Conservation (phyloP, 2,329 filamentous ascomycete genomes). For the Alternaria consortialis region DNA sequence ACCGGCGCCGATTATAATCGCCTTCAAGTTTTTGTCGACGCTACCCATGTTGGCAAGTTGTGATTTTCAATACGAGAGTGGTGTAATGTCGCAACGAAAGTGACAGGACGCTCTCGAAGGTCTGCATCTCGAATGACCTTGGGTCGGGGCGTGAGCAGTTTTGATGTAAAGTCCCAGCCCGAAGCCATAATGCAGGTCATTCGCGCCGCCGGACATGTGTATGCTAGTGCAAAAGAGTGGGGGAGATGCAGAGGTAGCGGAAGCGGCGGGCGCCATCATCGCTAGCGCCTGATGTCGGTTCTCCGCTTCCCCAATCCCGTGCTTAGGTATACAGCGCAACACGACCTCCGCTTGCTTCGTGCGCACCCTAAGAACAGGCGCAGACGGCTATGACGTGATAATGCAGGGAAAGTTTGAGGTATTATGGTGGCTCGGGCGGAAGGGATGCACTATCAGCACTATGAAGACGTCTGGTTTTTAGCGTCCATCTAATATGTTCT, state of each 20-base stretch:
- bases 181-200: background rate
- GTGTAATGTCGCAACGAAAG: background rate
- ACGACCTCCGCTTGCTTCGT: background rate
- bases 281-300: constrained; percentile 23
- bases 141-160: background rate
- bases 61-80: background rate
- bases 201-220: background rate
- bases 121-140: background rate
- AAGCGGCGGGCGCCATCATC: constrained; percentile 14
- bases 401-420: too few relatives aligned
- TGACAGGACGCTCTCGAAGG: background rate
- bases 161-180: background rate
- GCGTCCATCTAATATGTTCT: too few relatives aligned
- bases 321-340: background rate
- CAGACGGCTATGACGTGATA: too few relatives aligned
- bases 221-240: background rate
- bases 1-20: constrained; percentile 41
- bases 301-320: constrained; percentile 25
- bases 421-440: too few relatives aligned
- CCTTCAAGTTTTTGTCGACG: constrained; percentile 23
- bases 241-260: constrained; percentile 11
- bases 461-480: too few relatives aligned
- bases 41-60: constrained; percentile 4
- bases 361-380: too few relatives aligned
- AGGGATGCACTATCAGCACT: too few relatives aligned